A percentile compares a stretch with the other conserved stretches of the same genome.
Evolutionary conservation across 139 green algal species (phyloP).

Genomic region (Helicosporidium sp.): DNA sequence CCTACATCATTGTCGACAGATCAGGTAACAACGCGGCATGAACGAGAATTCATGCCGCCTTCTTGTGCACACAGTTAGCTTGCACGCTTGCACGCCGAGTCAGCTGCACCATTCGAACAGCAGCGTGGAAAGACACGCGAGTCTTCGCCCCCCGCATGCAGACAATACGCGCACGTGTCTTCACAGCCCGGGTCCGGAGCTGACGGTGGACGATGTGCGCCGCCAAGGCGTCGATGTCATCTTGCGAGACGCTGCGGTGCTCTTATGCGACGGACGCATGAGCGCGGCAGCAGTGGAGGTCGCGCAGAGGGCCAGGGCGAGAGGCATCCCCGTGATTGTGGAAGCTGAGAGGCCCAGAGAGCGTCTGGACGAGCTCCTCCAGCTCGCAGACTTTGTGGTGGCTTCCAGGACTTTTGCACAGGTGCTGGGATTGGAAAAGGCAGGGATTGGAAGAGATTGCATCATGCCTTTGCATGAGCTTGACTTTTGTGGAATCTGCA

Average conservation of each 20-base stretch:
- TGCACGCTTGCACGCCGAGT: no score
- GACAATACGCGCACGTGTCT: conserved; percentile 86
- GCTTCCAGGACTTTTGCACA: conserved; percentile 62
- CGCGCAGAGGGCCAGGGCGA: conserved; percentile 29
- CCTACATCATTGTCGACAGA: conserved; percentile 90
- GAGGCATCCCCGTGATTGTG: conserved; percentile 58
- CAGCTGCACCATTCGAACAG: no score
- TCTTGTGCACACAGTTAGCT: no score
- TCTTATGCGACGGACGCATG: no score
- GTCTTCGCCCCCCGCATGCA: no score
- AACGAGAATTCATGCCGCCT: no score
- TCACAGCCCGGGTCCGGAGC: conserved; percentile 61
- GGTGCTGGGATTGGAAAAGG: conserved; percentile 2
- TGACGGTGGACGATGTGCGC: conserved; percentile 52
- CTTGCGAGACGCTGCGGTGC: no score
- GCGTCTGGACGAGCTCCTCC: conserved; percentile 49
- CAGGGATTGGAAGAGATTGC: no score
- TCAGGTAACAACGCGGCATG: conserved; percentile 23
- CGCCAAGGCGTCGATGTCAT: no score
- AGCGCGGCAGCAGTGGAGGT: conserved; percentile 61
- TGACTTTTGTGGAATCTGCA: no score
- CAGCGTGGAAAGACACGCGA: no score
- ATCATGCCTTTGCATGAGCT: no score
- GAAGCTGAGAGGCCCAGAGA: conserved; percentile 71
- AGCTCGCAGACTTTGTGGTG: conserved; percentile 49